Conservation (phyloP, 2,329 filamentous ascomycete species). For the Colletotrichum sp. region DNA sequence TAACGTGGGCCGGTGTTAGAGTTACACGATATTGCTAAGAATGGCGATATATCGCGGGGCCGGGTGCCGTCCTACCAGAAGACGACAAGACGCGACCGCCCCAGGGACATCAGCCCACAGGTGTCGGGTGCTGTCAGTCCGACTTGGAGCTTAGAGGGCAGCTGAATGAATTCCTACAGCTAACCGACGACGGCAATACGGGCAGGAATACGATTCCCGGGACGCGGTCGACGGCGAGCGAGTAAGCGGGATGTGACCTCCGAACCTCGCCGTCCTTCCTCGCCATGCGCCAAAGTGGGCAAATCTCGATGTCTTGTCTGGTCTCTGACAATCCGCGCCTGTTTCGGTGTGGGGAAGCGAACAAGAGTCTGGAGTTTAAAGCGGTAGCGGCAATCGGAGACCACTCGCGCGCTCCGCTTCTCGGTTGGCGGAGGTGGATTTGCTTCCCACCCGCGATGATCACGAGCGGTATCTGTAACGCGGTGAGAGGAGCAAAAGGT, state of each 20-base stretch:
- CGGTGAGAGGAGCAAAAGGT: not conserved
- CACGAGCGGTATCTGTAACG: not conserved
- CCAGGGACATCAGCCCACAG: not conserved
- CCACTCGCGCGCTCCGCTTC: not conserved
- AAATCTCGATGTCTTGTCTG: not conserved
- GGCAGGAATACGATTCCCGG: not conserved
- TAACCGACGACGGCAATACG: not conserved
- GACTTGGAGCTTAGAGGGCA: not conserved
- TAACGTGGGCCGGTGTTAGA: not conserved
- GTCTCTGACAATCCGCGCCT: not conserved
- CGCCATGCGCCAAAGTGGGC: constrained; percentile 10
- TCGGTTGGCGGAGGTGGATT: not conserved
- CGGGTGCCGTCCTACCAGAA: not conserved
- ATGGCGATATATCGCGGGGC: not conserved
- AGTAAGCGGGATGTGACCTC: constrained; percentile 2
- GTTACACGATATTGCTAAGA: not conserved
- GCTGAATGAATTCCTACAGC: not conserved
- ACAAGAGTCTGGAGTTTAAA: not conserved
- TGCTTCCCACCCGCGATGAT: not conserved
- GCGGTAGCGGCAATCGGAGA: not conserved
- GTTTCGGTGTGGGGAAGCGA: not conserved
- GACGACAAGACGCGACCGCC: not conserved
- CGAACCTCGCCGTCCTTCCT: not conserved
- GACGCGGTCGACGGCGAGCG: not conserved
- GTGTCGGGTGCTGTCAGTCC: not conserved